Evolutionary conservation across 148 eudicot species (phyloP).

Genomic region (Rhododendron mucronatum): DNA sequence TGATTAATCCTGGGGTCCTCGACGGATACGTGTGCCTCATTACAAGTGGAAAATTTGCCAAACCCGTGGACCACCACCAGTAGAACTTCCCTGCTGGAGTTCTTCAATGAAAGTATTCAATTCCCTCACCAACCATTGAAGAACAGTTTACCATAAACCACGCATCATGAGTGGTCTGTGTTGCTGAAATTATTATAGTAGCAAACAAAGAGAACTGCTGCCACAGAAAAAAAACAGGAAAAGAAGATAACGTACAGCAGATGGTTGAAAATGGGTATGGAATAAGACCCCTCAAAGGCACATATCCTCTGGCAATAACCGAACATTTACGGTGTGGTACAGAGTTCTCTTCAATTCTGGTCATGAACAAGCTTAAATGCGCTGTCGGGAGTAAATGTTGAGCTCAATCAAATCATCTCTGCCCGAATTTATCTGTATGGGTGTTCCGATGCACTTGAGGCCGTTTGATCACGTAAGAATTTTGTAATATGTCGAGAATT

Average conservation of each 20-base stretch:
- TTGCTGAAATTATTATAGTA: neutral
- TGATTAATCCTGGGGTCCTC: too few species aligned
- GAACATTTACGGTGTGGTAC: neutral
- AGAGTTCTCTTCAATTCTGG: neutral
- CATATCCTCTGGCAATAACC: neutral
- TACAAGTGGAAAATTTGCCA: neutral
- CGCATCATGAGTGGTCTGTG: neutral
- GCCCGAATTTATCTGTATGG: neutral
- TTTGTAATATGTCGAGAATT: neutral
- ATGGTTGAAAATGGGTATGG: neutral
- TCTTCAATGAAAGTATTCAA: neutral
- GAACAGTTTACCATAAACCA: neutral
- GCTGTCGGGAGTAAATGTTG: neutral
- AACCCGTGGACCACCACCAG: neutral
- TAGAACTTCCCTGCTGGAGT: neutral
- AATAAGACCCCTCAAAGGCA: neutral
- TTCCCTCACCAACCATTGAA: constrained; percentile 3
- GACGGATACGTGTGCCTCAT: too few species aligned
- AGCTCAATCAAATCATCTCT: neutral
- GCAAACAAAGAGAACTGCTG: neutral
- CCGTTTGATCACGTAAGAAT: neutral
- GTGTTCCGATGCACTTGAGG: neutral
- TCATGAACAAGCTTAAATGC: neutral
- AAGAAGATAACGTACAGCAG: neutral
- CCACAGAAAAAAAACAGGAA: neutral